Conservation (phyloP, 129 eudicot genomes). For the Centella asiatica region DNA sequence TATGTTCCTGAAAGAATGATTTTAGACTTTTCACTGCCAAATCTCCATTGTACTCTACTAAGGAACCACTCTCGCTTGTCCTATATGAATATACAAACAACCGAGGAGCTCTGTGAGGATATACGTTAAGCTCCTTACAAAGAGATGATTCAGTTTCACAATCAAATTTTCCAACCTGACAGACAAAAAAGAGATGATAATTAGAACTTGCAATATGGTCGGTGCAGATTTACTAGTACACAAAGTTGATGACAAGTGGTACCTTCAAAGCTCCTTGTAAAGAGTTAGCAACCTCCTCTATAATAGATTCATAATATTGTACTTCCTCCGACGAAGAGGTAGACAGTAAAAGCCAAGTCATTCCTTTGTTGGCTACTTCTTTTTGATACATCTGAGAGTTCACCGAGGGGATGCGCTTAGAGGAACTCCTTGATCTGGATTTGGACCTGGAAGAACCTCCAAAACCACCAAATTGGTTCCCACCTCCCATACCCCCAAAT, state of each 20-base stretch:
- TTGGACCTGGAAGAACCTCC: conserved; percentile 50
- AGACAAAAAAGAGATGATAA: not conserved
- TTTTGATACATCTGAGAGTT: conserved; percentile 53
- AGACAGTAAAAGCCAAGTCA: conserved; percentile 66
- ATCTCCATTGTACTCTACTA: conserved; percentile 71
- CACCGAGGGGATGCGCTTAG: conserved; percentile 38
- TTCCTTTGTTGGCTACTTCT: conserved; percentile 61
- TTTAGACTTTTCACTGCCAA: conserved; percentile 46
- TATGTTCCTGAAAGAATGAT: conserved; percentile 55
- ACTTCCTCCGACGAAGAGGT: conserved; percentile 34
- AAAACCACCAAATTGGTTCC: conserved; percentile 53
- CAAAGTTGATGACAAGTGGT: not conserved
- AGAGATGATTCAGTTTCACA: conserved; percentile 61
- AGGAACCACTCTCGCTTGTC: conserved; percentile 50
- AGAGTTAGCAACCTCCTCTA: conserved; percentile 54
- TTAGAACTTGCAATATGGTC: not conserved
- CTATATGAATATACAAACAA: conserved; percentile 54
- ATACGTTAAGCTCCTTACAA: conserved; percentile 58
- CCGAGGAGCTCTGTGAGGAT: conserved; percentile 50
- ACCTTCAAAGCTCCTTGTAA: conserved; percentile 89
- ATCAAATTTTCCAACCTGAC: conserved; percentile 73
- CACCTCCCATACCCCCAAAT: conserved; percentile 78
- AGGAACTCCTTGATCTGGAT: conserved; percentile 25
- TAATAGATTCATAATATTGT: conserved; percentile 47
- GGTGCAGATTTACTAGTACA: not conserved